These are phyloP conservation scores for Ophiobolus disseminans DNA, from an alignment of 2,329 filamentous ascomycete species.

Conservation along the genomic window DNA sequence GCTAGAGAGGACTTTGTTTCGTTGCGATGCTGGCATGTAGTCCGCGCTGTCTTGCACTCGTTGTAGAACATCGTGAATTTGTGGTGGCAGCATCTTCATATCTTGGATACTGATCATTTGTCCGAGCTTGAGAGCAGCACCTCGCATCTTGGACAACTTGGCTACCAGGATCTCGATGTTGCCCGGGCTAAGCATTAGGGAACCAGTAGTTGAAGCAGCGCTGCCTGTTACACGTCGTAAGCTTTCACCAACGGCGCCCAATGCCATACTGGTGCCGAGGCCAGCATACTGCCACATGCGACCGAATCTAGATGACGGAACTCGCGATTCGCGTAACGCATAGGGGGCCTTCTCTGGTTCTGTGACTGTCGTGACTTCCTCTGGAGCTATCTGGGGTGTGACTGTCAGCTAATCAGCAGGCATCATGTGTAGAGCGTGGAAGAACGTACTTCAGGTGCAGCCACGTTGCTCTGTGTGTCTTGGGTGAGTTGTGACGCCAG, in stretches of 20 bases:
- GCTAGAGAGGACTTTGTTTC: constrained; percentile 78
- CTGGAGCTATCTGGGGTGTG: constrained; percentile 43
- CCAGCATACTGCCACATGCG: constrained; percentile 95
- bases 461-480: constrained; percentile 45
- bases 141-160: constrained; percentile 94
- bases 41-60: constrained; percentile 95
- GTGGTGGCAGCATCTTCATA: constrained; percentile 86
- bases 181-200: constrained; percentile 82
- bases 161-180: constrained; percentile 95
- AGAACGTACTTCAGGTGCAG: constrained; percentile 37
- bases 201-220: constrained; percentile 65
- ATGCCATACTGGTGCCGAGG: constrained; percentile 92
- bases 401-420: constrained; percentile 58
- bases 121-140: constrained; percentile 93
- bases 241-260: constrained; percentile 86
- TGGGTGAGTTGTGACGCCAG: constrained; percentile 58
- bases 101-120: constrained; percentile 99
- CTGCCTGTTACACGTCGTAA: constrained; percentile 80
- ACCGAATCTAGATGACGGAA: constrained; percentile 85
- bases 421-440: constrained; percentile 7
- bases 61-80: constrained; percentile 88
- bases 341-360: constrained; percentile 58
- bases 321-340: constrained; percentile 83
- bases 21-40: constrained; percentile 96
- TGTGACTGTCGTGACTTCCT: constrained; percentile 32